Evolutionary conservation across 257 asterid species (phyloP).

Genomic region (Anisodus tanguticus): DNA sequence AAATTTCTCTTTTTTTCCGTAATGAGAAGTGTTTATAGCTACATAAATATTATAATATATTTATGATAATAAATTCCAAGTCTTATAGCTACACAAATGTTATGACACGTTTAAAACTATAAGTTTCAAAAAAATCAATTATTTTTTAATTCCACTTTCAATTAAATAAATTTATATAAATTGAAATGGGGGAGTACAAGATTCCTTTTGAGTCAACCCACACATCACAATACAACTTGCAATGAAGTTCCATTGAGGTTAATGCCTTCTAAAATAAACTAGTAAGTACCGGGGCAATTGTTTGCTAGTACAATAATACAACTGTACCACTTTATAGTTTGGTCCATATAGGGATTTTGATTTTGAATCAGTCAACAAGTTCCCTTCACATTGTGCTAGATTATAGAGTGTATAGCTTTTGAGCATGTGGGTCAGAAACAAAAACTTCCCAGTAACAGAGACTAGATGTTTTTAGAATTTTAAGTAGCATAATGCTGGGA

Average conservation of each 20-base stretch:
- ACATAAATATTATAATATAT: too few species aligned
- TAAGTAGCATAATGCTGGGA: neutral
- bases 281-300: neutral
- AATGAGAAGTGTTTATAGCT: too few species aligned
- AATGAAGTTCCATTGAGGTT: neutral
- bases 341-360: neutral
- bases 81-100: too few species aligned
- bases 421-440: constrained; percentile 18
- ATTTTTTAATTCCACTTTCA: too few species aligned
- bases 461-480: too few species aligned
- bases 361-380: neutral
- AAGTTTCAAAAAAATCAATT: too few species aligned
- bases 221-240: neutral
- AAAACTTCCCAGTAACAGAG: neutral
- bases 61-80: too few species aligned
- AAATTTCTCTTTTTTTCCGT: too few species aligned
- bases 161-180: too few species aligned
- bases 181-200: neutral
- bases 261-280: neutral
- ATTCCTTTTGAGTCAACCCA: neutral
- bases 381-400: neutral
- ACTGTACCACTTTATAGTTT: neutral
- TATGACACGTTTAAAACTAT: too few species aligned
- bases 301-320: constrained; percentile 5
- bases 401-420: neutral